Evolutionary conservation across 768 basidiomycete genomes (phyloP), one percentile per base, ranked within the genome.

Genomic region (Tulasnella calospora): DNA sequence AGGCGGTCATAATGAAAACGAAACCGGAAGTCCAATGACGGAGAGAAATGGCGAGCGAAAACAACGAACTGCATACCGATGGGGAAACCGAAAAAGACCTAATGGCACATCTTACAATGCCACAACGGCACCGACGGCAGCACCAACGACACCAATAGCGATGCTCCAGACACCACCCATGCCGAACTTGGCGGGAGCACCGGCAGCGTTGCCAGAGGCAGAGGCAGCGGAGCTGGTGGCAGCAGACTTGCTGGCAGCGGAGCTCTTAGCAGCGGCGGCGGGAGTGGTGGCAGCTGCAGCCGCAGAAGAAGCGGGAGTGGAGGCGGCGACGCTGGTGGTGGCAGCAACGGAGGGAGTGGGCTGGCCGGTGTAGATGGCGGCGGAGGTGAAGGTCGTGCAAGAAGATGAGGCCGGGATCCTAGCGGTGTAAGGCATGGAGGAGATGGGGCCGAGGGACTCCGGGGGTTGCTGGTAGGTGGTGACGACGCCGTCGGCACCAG

Each of bases 401-500:
- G 61, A 33, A 23, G 83, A 83, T 2, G 82, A 80, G 4, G 82
- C 76, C 10, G 84, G 84, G 30, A 82, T 81, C 35, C 35, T 67
- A 33, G 71, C 47, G 4, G 46, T 51, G 81, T 83, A 84, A 6
- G 83, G 82, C 71, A 84, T 81, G 35, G 80, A 80, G 40, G 74
- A 76, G 67, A 74, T 79, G 35, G 78, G 70, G 3, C 81, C 75
- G 40, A 82, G 80, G 23, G 80, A 80, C 51, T 79, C 78, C 7
- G 81, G 35, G 40, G 81, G 81, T 71, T 83, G 82, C 15, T 46
- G 73, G 81, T 82, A 83, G 12, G 80, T 80, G 38, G 76, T 13
- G 55, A 81, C 81, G 3, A 36, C n/a, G 38, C 79, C 82, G 71
- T 77, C 57, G 23, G 81, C 55, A 76, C 73, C 77, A 19, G 79